Evolutionary conservation across 164 flowering plant species (phyloP), one percentile per base, ranked within the genome.

Genomic region (Macadamia tetraphylla): DNA sequence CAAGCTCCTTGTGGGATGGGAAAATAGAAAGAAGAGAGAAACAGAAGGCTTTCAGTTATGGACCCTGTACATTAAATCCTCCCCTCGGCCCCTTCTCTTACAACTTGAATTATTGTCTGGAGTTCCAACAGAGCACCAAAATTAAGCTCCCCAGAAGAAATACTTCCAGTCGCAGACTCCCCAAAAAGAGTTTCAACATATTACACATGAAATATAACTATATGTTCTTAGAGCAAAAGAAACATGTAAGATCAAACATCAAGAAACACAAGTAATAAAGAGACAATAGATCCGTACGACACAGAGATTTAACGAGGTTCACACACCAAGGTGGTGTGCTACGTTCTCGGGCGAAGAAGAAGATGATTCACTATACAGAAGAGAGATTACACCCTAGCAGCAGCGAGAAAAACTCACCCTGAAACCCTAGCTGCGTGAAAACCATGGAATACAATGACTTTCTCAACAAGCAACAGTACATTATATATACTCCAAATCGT

Each of bases 41-140:
- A 53, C 18, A 53, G 31, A 60, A 60, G 32, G n/a, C 42, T 43
- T 31, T 32, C 17, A 3, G 2, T 12, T 31, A 60, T 60, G 62
- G 6, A 11, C 62, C n/a, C 73, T 62, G 75, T 68, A 76, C 74
- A 77, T 62, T 71, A 71, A 64, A 67, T 52, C 67, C 62, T 58
- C 66, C 30, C 43, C 63, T 31, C 66, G 23, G 23, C 23, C 0
- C 23, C 23, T 0, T 23, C 0, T 23, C 23, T 23, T 67, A 63
- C 18, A 53, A 62, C 64, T 73, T 44, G 69, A 64, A 31, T 70
- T 40, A 35, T 35, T 61, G 17, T 30, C 62, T 35, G 69, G 74
- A 70, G 64, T 70, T 70, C 64, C 70, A 70, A 65, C 23, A 73
- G 81, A 74, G 77, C 75, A 74, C 69, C 73, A 78, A 78, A 78